Percentiles rank a stretch among this genome's conserved stretches.
phyloP scores from a whole-genome alignment of 495 filamentous ascomycete genomes.

The Durotheca rogersii region DNA sequence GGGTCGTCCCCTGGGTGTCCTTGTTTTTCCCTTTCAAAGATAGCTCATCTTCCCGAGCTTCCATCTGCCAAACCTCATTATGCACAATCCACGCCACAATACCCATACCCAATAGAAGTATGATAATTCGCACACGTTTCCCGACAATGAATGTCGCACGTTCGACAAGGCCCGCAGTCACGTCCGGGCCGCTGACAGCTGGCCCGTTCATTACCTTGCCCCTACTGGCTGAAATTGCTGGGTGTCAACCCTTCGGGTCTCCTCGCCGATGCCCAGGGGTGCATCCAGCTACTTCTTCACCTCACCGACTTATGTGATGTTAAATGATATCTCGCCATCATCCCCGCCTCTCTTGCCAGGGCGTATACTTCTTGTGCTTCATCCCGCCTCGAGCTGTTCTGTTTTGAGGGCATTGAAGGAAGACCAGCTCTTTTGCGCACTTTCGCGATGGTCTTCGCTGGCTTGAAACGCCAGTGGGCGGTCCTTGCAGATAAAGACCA shows the following conservation, averaged over 20 bases:
- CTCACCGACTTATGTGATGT: background rate
- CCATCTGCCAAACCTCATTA: too few relatives aligned
- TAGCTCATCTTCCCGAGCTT: too few relatives aligned
- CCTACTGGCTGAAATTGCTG: background rate
- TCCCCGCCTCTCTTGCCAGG: background rate
- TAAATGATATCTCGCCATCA: background rate
- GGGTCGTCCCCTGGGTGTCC: too few relatives aligned
- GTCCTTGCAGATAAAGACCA: slow-evolving; percentile 15
- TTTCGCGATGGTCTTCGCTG: slow-evolving; percentile 26
- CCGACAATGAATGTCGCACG: too few relatives aligned
- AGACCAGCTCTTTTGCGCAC: slow-evolving; percentile 12
- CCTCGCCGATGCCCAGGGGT: too few relatives aligned
- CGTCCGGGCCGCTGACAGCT: background rate
- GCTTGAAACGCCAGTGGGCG: slow-evolving; percentile 24
- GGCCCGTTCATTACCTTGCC: background rate
- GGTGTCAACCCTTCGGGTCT: too few relatives aligned
- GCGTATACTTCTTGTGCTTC: background rate
- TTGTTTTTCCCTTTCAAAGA: too few relatives aligned
- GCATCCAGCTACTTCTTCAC: background rate
- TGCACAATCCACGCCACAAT: too few relatives aligned
- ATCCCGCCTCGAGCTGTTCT: background rate
- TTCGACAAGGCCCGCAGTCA: too few relatives aligned
- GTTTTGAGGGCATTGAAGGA: slow-evolving; percentile 25
- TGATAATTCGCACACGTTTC: too few relatives aligned
- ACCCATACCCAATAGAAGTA: too few relatives aligned